A percentile compares a stretch with the other conserved stretches of the same genome.
Evolutionary conservation across 75 land plant species (phyloP).

Genomic region (Ceratopteris richardii): DNA sequence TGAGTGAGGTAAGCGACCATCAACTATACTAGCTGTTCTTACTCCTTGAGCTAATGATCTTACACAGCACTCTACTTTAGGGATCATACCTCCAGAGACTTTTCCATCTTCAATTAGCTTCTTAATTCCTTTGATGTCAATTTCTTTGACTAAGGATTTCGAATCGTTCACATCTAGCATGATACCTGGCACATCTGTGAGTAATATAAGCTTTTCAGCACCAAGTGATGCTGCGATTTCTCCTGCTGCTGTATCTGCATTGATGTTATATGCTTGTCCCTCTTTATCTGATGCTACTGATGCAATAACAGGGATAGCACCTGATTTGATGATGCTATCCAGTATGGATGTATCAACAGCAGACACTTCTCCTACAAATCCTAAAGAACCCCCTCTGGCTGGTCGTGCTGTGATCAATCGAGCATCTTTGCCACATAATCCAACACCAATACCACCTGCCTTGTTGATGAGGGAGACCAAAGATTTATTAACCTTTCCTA

Average conservation of each 20-base stretch:
- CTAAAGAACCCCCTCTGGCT: conserved; percentile 41
- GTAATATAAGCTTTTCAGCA: conserved; percentile 83
- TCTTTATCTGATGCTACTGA: conserved; percentile 77
- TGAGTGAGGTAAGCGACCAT: conserved; percentile 76
- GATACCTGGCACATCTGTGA: conserved; percentile 93
- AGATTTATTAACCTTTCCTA: conserved; percentile 74
- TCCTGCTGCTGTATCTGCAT: conserved; percentile 93
- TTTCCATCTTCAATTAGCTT: conserved; percentile 61
- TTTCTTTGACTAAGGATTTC: conserved; percentile 57
- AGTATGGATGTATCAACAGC: conserved; percentile 52
- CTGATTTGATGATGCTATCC: conserved; percentile 32
- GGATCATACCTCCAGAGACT: conserved; percentile 91
- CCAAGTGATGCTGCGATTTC: conserved; percentile 90
- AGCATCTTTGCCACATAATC: conserved; percentile 85
- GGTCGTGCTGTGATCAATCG: conserved; percentile 75
- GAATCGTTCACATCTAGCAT: conserved; percentile 51
- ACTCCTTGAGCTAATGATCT: conserved; percentile 82
- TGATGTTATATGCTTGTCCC: conserved; percentile 80
- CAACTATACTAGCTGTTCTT: conserved; percentile 79
- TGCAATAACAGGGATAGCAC: conserved; percentile 78
- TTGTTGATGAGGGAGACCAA: conserved; percentile 78
- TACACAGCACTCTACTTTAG: conserved; percentile 85
- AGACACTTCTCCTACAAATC: conserved; percentile 85
- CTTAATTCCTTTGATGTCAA: conserved; percentile 65
- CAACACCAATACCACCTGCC: conserved; percentile 80